Conservation (phyloP, 73 alveolate genomes). For the Paramecium octaurelia region DNA sequence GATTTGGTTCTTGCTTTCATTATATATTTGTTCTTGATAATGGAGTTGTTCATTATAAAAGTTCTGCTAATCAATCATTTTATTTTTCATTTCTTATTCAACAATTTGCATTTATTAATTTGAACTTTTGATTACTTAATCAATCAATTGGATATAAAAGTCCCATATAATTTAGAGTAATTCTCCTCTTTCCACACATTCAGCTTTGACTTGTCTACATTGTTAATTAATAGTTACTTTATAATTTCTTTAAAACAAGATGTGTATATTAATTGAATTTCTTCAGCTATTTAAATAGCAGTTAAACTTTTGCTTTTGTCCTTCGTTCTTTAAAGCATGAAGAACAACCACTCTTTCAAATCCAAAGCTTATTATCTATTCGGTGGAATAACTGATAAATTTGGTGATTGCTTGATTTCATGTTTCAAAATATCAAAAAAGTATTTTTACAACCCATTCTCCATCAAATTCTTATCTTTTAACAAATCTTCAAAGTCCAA, state of each 20-base stretch:
- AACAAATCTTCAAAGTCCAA: background rate
- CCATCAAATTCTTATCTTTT: background rate
- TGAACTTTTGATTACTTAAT: background rate
- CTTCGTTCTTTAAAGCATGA: background rate
- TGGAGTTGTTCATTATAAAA: background rate
- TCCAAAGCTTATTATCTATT: background rate
- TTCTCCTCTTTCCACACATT: background rate
- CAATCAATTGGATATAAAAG: background rate
- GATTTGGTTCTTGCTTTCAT: background rate
- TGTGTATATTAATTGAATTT: background rate
- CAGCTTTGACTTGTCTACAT: background rate
- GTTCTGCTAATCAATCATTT: background rate
- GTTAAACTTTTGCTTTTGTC: background rate
- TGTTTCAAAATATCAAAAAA: background rate
- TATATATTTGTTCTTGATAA: background rate
- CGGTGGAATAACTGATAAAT: background rate
- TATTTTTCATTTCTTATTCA: background rate
- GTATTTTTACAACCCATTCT: background rate
- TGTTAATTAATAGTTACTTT: background rate
- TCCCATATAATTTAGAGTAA: background rate
- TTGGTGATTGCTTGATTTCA: background rate
- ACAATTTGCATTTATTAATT: background rate
- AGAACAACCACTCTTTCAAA: slow-evolving; percentile 3
- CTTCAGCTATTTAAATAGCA: background rate
- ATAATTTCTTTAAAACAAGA: background rate